Evolutionary conservation across 2,329 filamentous ascomycete genomes (phyloP).

Genomic region (Colletotrichum gloeosporioides): DNA sequence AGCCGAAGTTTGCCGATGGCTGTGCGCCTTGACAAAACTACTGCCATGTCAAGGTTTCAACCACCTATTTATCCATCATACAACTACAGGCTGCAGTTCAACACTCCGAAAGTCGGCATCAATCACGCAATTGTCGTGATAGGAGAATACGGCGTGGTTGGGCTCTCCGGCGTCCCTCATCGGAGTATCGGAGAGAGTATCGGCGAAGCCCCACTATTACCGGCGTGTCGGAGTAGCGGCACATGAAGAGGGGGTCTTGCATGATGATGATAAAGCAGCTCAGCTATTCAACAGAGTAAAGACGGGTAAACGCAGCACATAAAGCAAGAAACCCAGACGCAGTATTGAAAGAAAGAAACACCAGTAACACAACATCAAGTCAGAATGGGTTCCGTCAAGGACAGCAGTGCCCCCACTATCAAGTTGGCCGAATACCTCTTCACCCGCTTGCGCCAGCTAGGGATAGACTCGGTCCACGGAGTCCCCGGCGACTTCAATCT

Average conservation of each 20-base stretch:
- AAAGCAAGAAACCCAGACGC: no score
- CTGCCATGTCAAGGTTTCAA: neutral
- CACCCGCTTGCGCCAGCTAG: conserved; percentile 61
- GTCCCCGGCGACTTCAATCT: conserved; percentile 51
- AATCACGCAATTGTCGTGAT: neutral
- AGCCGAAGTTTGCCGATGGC: neutral
- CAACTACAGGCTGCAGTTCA: neutral
- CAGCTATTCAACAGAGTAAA: no score
- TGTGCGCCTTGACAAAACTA: neutral
- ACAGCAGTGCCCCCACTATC: neutral
- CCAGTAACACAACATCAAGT: neutral
- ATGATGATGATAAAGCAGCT: neutral
- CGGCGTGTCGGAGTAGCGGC: neutral
- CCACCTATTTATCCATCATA: neutral
- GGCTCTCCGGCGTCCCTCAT: neutral
- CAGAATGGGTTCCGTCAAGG: neutral
- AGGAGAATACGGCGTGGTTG: neutral
- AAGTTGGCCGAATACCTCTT: conserved; percentile 68
- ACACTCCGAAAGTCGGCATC: neutral
- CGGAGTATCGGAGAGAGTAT: neutral
- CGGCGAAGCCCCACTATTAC: neutral
- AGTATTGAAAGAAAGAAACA: no score
- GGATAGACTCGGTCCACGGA: conserved; percentile 60
- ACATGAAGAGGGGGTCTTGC: neutral
- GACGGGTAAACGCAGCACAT: no score